Evolutionary conservation across 108 stramenopile species (phyloP).

Genomic region (Asterionellopsis glacialis): DNA sequence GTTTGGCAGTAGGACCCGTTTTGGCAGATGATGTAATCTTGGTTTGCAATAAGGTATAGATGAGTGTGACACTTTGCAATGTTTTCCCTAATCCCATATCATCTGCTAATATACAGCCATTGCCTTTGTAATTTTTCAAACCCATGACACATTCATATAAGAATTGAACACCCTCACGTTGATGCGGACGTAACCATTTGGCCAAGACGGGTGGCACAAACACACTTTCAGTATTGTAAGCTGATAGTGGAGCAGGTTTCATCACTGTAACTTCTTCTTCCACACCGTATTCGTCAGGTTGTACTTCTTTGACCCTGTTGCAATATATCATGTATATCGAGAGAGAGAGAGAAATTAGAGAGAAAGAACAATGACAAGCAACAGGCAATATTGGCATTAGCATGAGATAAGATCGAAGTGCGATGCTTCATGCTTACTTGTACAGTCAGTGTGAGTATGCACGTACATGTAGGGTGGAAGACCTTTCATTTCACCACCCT

Average conservation of each 20-base stretch:
- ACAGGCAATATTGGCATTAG: conserved; percentile 10
- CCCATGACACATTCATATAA: conserved; percentile 98
- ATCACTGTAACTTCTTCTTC: conserved; percentile 64
- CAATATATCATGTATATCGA: not conserved
- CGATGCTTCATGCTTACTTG: not conserved
- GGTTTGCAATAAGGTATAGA: conserved; percentile 95
- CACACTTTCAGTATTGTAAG: conserved; percentile 64
- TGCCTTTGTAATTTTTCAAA: conserved; percentile 74
- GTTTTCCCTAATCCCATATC: conserved; percentile 87
- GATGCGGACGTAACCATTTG: conserved; percentile 97
- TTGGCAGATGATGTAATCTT: conserved; percentile 48
- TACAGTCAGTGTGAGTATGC: too few relatives aligned
- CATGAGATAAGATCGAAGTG: conserved; percentile 4
- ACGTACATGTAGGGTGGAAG: conserved; percentile 60
- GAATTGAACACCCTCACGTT: conserved; percentile 96
- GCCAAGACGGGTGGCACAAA: conserved; percentile 90
- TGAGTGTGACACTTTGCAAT: conserved; percentile 87
- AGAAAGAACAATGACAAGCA: conserved; percentile 1
- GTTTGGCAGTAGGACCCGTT: conserved; percentile 82
- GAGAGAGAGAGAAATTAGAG: conserved; percentile 1
- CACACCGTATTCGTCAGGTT: conserved; percentile 84
- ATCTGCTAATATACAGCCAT: conserved; percentile 91
- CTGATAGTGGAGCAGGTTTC: conserved; percentile 42
- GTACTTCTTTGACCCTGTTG: conserved; percentile 45
- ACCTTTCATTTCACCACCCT: conserved; percentile 76